Base-by-base conservation (phyloP, 495 filamentous ascomycete species). In the Hypoxylon lienhwacheense region DNA sequence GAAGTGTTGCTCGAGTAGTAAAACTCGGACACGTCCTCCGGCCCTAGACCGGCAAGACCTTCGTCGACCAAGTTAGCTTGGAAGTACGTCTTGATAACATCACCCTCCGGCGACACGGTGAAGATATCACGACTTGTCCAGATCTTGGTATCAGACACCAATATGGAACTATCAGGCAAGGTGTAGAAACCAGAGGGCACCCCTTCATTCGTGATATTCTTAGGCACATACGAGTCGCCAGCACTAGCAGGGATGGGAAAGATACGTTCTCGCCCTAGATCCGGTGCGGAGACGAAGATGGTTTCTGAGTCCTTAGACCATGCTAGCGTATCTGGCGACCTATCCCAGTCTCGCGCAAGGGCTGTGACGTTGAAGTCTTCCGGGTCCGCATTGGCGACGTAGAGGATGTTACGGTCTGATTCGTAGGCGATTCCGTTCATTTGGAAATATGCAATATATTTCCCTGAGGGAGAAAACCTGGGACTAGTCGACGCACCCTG, bases 341-440 rank as follows among this genome's bases (percentile, higher is more conserved):
- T 72, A 41, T 81, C 70, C 84, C 84, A 86, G 41, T 72, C 59
- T 5, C 53, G 54, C 12, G 71, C 55, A 26, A 88, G 70, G 4
- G 61, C 61, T 22, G 41, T 59, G 20, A 67, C 65, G 37, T 62
- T 50, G 51, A 60, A 67, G 47, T 65, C 47, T 12, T 65, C 53
- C 17, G 44, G 12, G 25, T 65, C 47, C 6, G 47, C 52, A 26
- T 60, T 36, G 20, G 65, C 65, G 16, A 67, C 52, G 47, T 90
- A 75, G 14, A 89, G 73, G 2, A 82, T 74, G 52, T 89, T 90
- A 61, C 83, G 82, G 67, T 90, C 88, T 4, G 84, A 84, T 68
- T 91, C 88, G 64, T 91, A 90, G 2, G 83, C 79, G 58, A 87
- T 82, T 19, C 81, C 66, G 22, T 77, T 72, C 81, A 85, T 85